Conservation (phyloP, 2,329 filamentous ascomycete species). For the Periconia digitata region DNA sequence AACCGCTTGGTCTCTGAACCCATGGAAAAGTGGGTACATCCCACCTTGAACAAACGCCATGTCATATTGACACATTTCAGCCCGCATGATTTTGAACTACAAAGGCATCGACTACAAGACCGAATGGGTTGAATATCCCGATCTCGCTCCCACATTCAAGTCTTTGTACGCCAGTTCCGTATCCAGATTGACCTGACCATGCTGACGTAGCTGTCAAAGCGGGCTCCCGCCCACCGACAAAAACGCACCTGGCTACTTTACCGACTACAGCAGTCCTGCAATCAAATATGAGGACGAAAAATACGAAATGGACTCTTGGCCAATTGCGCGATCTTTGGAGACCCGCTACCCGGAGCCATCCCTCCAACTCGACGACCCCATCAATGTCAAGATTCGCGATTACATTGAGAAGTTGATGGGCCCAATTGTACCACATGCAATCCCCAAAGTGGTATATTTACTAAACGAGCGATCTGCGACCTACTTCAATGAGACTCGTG, state of each 20-base stretch:
- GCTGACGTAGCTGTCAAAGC: background rate
- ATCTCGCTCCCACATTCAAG: slow-evolving; percentile 60
- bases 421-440: slow-evolving; percentile 18
- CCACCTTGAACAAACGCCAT: background rate
- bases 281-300: slow-evolving; percentile 58
- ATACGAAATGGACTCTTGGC: slow-evolving; percentile 65
- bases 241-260: slow-evolving; percentile 31
- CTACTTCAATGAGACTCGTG: slow-evolving; percentile 61
- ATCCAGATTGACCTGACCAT: background rate
- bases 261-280: slow-evolving; percentile 58
- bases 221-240: slow-evolving; percentile 52
- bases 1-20: slow-evolving; percentile 65
- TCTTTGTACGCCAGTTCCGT: slow-evolving; percentile 38
- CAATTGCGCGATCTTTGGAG: slow-evolving; percentile 64
- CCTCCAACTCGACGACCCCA: slow-evolving; percentile 59
- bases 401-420: slow-evolving; percentile 34
- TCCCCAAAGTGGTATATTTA: slow-evolving; percentile 53
- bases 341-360: slow-evolving; percentile 59
- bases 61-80: slow-evolving; percentile 40
- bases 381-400: slow-evolving; percentile 49
- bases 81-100: slow-evolving; percentile 66
- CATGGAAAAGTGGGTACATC: slow-evolving; percentile 64
- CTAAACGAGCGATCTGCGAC: slow-evolving; percentile 54
- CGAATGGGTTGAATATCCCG: slow-evolving; percentile 70
- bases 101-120: slow-evolving; percentile 69